Conservation (phyloP, 1,284 basidiomycete species). For the Boletus calvinii region DNA sequence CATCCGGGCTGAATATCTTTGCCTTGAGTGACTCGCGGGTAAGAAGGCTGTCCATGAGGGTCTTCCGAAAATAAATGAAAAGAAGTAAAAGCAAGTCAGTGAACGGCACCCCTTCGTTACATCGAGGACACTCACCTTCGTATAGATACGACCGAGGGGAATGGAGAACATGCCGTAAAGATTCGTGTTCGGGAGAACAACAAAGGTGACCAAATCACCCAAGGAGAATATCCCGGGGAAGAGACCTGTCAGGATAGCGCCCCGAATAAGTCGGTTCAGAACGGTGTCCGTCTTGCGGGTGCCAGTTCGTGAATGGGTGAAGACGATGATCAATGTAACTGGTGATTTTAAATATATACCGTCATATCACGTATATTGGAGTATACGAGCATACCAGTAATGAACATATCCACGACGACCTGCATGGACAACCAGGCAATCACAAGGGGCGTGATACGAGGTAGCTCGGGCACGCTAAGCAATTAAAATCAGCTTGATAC, state of each 20-base stretch:
- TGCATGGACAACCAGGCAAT: conserved; percentile 43
- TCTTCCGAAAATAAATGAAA: not conserved
- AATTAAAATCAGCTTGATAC: not conserved
- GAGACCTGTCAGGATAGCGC: conserved; percentile 47
- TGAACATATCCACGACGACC: conserved; percentile 38
- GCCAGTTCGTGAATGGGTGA: conserved; percentile 43
- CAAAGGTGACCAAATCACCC: conserved; percentile 42
- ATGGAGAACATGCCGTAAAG: conserved; percentile 34
- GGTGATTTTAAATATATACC: conserved; percentile 3
- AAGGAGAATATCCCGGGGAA: conserved; percentile 46
- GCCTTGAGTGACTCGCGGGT: not conserved
- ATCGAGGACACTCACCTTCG: conserved; percentile 27
- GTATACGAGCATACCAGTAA: conserved; percentile 35
- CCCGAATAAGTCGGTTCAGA: conserved; percentile 46
- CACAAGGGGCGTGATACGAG: conserved; percentile 30
- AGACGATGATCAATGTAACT: conserved; percentile 34
- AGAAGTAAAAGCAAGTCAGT: not conserved
- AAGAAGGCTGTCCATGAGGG: conserved; percentile 1
- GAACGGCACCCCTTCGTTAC: not conserved
- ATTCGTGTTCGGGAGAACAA: conserved; percentile 25
- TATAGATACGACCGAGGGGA: conserved; percentile 37
- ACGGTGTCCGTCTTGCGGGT: conserved; percentile 45
- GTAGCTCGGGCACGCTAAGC: conserved; percentile 26
- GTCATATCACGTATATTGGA: no score
- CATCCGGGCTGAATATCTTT: no score